These are phyloP conservation scores for Coniochaeta pulveracea DNA, from an alignment of 2,329 filamentous ascomycete genomes.

Conservation along the genomic window DNA sequence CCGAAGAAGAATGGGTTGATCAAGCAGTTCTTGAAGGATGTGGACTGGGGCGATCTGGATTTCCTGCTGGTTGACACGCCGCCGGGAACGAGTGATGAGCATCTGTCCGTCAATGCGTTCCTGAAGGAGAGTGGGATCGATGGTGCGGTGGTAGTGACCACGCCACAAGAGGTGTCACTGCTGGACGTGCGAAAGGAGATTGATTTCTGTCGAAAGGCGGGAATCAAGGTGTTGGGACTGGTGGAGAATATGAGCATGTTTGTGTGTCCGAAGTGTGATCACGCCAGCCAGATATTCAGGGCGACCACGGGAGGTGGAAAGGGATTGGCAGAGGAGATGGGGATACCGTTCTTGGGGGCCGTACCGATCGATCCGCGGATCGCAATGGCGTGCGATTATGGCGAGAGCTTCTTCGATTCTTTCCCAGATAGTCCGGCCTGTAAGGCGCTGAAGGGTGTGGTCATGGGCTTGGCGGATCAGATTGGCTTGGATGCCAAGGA, in stretches of 20 bases:
- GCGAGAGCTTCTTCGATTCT: slow-evolving; percentile 91
- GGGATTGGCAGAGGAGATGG: slow-evolving; percentile 73
- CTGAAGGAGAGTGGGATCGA: slow-evolving; percentile 86
- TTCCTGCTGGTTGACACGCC: slow-evolving; percentile 92
- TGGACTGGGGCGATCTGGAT: slow-evolving; percentile 93
- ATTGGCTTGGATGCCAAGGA: slow-evolving; percentile 50
- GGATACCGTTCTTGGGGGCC: slow-evolving; percentile 76
- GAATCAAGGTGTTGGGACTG: slow-evolving; percentile 75
- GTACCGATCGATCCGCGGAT: slow-evolving; percentile 91
- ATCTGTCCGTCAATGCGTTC: slow-evolving; percentile 85
- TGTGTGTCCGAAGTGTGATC: slow-evolving; percentile 84
- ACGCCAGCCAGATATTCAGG: slow-evolving; percentile 75
- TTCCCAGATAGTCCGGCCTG: slow-evolving; percentile 92
- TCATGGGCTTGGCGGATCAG: slow-evolving; percentile 57
- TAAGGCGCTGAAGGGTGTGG: slow-evolving; percentile 67
- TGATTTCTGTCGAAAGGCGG: slow-evolving; percentile 92
- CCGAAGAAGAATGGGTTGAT: slow-evolving; percentile 98
- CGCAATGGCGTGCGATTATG: slow-evolving; percentile 92
- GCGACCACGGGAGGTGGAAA: slow-evolving; percentile 82
- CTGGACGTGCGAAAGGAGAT: slow-evolving; percentile 95
- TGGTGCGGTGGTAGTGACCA: slow-evolving; percentile 86
- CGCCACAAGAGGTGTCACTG: slow-evolving; percentile 85
- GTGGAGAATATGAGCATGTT: slow-evolving; percentile 99
- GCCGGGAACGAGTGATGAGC: slow-evolving; percentile 90
- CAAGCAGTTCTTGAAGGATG: slow-evolving; percentile 95